Base-by-base conservation (phyloP, 768 basidiomycete species). In the Hypholoma sublateritium region DNA sequence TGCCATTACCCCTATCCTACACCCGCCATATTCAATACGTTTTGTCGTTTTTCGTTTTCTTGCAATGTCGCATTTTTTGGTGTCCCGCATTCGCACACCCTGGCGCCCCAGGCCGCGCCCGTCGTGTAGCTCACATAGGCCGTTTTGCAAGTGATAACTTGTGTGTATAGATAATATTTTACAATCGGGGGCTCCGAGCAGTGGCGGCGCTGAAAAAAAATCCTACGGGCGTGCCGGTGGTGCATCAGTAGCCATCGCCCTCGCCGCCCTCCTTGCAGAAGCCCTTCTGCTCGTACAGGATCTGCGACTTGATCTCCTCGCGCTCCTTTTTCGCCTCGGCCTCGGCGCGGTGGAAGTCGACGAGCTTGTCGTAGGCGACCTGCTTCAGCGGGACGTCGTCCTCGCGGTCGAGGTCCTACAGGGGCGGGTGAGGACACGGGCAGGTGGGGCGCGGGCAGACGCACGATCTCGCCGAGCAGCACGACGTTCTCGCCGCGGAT, bases 401-500 rank as follows among this genome's bases (percentile, higher is more conserved):
- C 74, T 98, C 95, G 61, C 82, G 79, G 72, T 98, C 95, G 59
- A 97, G 82, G 68, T 97, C 95, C 95, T 97, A 68, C n/a, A 57
- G 13, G 37, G 48, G 43, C 34, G 44, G 43, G 41, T 50, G 55
- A 51, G 24, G 55, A 46, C 47, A 45, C 43, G 32, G 46, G n/a
- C 21, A 49, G 32, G 8, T 34, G 11, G 21, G 57, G 50, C 60
- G 35, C 24, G 4, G n/a, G 47, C 5, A 41, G 34, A 83, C 93
- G 70, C 65, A 96, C 97, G 59, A 99, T 91, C 81, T 99, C 97
- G 36, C 97, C 97, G 19, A 98, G 77, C 58, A 98, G 75, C 34
- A 98, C 97, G 14, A 99, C 97, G 70, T 99, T 99, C 79, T 99
- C 97, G 48, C 97, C 97, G 53, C 97, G 86, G 63, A 99, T 95